Evolutionary conservation across 495 filamentous ascomycete species (phyloP), one percentile per base, ranked within the genome.

Genomic region (Trichoderma gamsii): DNA sequence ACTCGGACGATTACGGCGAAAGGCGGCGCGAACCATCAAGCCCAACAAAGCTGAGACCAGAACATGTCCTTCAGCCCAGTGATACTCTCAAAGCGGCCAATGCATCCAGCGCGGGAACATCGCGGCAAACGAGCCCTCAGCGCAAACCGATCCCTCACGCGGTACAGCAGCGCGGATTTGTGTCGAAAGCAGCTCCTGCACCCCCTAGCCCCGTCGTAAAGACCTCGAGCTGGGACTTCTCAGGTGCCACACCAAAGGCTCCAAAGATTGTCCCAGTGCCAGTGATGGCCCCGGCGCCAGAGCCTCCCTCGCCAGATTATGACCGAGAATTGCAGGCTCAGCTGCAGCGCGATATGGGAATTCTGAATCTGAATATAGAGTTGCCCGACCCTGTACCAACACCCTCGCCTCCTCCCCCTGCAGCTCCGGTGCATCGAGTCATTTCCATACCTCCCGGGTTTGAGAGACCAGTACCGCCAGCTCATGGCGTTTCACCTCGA

Each of bases 251-350:
- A 23, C 82, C 86, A n/a, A 56, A 29, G 25, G 3, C 66, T 16
- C 21, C 32, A 8, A 67, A 61, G 27, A 61, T 61, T 32, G 27
- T 32, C 3, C 13, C 56, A 4, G 56, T 32, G 15, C 56, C 56
- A 21, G 56, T 18, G 11, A n/a, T 41, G 12, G 12, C 49, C 12
- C 66, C 35, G 16, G 46, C 69, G 25, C 73, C 76, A 43, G 70
- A 72, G 52, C 70, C 78, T 73, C 67, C 75, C 71, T 85, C 84
- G 12, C 78, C 81, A 15, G 85, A 89, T 63, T 89, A 88, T 71
- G 84, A 87, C 69, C 82, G 79, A 67, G 84, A 83, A 23, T 70
- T 86, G 23, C 87, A 86, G 68, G 83, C 86, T 41, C 83, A 88
- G 70, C 73, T 90, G 27, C 85, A 84, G 38, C 79, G 82, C 69